Percentiles rank a stretch among this genome's conserved stretches.
Evolutionary conservation across 75 land plant genomes (phyloP).

Genomic region (Isoetes taiwanensis): DNA sequence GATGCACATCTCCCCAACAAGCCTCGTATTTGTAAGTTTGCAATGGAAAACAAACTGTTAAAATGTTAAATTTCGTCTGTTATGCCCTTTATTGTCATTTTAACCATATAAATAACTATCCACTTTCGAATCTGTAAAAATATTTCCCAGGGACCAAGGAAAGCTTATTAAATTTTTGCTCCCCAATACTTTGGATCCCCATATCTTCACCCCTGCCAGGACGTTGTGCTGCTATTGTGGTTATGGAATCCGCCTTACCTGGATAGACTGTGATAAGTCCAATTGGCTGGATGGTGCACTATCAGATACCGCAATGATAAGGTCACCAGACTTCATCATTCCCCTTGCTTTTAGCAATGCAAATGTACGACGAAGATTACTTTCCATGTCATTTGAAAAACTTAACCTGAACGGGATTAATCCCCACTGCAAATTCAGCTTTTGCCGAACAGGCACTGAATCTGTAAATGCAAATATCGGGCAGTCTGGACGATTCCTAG

Average conservation of each 20-base stretch:
- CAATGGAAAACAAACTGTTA: no score
- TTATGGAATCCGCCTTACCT: slow-evolving; percentile 77
- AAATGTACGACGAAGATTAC: slow-evolving; percentile 73
- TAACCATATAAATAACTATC: no score
- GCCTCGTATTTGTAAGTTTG: no score
- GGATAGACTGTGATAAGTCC: slow-evolving; percentile 69
- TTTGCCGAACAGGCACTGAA: slow-evolving; percentile 48
- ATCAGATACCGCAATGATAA: slow-evolving; percentile 87
- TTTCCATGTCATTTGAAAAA: slow-evolving; percentile 87
- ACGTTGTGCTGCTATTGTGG: not conserved
- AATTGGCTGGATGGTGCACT: slow-evolving; percentile 6
- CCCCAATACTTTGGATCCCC: no score
- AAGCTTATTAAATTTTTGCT: no score
- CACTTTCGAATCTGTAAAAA: no score
- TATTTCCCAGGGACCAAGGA: no score
- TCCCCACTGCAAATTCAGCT: slow-evolving; percentile 88
- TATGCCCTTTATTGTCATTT: no score
- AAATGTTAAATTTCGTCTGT: no score
- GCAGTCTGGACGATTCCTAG: slow-evolving; percentile 67
- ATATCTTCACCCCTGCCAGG: no score
- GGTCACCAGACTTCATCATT: slow-evolving; percentile 84
- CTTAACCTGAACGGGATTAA: slow-evolving; percentile 79
- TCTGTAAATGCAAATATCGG: slow-evolving; percentile 91
- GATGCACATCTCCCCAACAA: no score
- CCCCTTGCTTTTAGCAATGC: slow-evolving; percentile 76